phyloP scores from a whole-genome alignment of 192 early-diverging fungal genomes.

The Nowakowskiella sp. region DNA sequence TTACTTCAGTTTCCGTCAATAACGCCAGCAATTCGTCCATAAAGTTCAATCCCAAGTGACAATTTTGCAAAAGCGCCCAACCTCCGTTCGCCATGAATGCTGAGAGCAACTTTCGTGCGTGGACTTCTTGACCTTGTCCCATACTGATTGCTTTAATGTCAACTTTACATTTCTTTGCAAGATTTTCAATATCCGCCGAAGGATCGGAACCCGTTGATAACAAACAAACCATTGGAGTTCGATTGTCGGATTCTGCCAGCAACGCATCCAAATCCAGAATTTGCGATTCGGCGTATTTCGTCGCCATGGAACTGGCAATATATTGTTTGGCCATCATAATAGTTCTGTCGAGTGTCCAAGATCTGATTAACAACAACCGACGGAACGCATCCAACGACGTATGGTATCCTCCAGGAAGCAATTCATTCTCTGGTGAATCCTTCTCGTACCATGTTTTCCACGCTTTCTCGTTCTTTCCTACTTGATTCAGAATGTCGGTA shows the following conservation, averaged over 20 bases:
- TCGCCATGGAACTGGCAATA: slow-evolving; percentile 43
- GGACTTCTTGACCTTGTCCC: slow-evolving; percentile 62
- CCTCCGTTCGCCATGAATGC: slow-evolving; percentile 57
- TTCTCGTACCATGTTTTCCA: slow-evolving; percentile 59
- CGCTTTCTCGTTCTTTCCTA: slow-evolving; percentile 60
- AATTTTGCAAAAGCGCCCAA: slow-evolving; percentile 59
- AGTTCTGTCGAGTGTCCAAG: slow-evolving; percentile 56
- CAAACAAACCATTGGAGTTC: slow-evolving; percentile 62
- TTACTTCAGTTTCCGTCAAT: slow-evolving; percentile 46
- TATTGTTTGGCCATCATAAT: slow-evolving; percentile 62
- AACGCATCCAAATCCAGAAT: slow-evolving; percentile 56
- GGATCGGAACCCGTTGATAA: slow-evolving; percentile 57
- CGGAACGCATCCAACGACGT: slow-evolving; percentile 53
- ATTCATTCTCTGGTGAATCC: slow-evolving; percentile 56
- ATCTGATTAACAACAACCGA: slow-evolving; percentile 47
- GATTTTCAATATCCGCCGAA: slow-evolving; percentile 56
- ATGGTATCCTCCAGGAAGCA: slow-evolving; percentile 50
- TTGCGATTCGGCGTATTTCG: slow-evolving; percentile 53
- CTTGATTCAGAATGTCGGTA: slow-evolving; percentile 55
- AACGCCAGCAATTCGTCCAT: slow-evolving; percentile 52
- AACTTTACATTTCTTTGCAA: slow-evolving; percentile 54
- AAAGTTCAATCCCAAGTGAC: slow-evolving; percentile 58
- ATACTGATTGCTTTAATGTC: slow-evolving; percentile 65
- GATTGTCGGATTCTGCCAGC: slow-evolving; percentile 47
- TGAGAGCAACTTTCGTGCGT: slow-evolving; percentile 50